Conservation (phyloP, 1,139 yeast species). For the Yamadazyma blattariae region DNA sequence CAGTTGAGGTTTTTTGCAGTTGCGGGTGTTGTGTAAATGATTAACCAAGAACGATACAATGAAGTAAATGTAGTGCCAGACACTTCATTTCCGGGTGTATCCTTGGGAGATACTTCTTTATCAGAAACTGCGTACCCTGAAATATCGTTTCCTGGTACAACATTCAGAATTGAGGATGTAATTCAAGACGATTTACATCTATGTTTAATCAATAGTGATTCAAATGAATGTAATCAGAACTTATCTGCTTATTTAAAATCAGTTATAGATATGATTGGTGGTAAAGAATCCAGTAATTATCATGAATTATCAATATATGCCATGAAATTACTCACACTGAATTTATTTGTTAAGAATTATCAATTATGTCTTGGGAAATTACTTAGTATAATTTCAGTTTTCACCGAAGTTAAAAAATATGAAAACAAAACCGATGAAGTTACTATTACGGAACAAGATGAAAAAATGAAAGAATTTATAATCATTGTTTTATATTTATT, state of each 20-base stretch:
- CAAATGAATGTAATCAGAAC: conserved; percentile 40
- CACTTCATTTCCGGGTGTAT: not conserved
- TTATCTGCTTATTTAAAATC: conserved; percentile 34
- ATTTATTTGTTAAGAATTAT: conserved; percentile 37
- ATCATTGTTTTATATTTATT: conserved; percentile 34
- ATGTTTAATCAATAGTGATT: conserved; percentile 36
- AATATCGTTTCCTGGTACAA: conserved; percentile 1
- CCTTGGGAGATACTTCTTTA: not conserved
- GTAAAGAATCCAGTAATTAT: conserved; percentile 19
- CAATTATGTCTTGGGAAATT: conserved; percentile 40
- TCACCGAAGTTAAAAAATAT: conserved; percentile 21
- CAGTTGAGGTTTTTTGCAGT: too few relatives aligned
- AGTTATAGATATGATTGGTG: conserved; percentile 29
- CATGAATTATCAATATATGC: conserved; percentile 35
- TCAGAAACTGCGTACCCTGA: conserved; percentile 3
- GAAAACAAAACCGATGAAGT: conserved; percentile 5
- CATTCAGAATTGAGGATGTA: conserved; percentile 4
- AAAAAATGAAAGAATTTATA: conserved; percentile 30
- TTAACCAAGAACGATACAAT: not conserved
- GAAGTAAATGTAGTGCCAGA: not conserved
- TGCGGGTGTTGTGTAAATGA: not conserved
- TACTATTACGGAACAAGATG: conserved; percentile 7
- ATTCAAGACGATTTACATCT: conserved; percentile 19
- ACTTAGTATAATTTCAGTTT: conserved; percentile 31
- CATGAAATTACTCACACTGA: conserved; percentile 36